Evolutionary conservation across 2,329 filamentous ascomycete genomes (phyloP), one percentile per base, ranked within the genome.

Genomic region (Pyricularia sp.): DNA sequence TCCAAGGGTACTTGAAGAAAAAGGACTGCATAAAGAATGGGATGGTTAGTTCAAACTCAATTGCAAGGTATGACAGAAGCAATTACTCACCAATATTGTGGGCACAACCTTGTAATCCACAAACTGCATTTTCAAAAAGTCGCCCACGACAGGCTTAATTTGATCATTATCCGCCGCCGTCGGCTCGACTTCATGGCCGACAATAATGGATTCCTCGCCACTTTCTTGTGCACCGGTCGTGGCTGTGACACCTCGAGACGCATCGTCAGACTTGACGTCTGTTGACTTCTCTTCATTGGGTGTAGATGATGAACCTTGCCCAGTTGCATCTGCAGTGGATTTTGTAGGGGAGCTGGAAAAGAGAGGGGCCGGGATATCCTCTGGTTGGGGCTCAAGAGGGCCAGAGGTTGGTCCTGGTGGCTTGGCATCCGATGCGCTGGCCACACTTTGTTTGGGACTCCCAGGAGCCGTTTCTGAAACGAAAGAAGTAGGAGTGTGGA

Each of bases 1-100:
- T 99, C 95, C 95, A 99, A 0, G 95, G 94, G 76, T 98, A 99
- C 70, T 91, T 89, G 83, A 99, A 99, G 81, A 99, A 99, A 82
- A 98, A 98, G 69, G 93, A 92, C 93, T 96, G 72, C 36, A 30
- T 63, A 11, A 71, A 71, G 70, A 74, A 71, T 75, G 73, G 68
- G 23, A 67, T 36, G 58, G 58, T 61, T 61, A 61, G 58, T 61
- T 26, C 23, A 26, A 26, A 26, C 12, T 23, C 25, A 55, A 28
- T 28, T n/a, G 67, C n/a, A n/a, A 11, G 28, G 42, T 20, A 61
- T 25, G 31, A 33, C 17, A 30, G 10, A 17, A 12, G 3, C 55
- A 7, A 50, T 10, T 7, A 73, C 90, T 85, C 85, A 97, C 93
- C 77, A 99, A 81, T 75, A 99, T 98, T 2, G 93, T 97, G 31